Conservation (phyloP, 345 rosid species). For the Populus davidiana region DNA sequence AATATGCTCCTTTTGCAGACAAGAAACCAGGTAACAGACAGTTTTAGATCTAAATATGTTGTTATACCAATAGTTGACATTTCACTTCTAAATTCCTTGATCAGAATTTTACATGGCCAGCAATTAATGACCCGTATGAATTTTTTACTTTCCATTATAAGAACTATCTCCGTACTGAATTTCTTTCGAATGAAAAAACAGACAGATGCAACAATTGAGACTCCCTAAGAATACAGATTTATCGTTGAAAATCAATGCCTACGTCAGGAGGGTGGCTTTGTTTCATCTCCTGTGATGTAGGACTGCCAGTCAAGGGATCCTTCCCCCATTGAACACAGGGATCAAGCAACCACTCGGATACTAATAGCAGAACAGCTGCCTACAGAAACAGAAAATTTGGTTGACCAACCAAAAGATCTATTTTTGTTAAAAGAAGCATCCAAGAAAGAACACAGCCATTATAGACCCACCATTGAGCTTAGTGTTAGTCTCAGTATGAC, state of each 20-base stretch:
- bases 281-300: background rate
- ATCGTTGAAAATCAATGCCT: background rate
- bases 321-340: background rate
- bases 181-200: background rate
- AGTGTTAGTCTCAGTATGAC: background rate
- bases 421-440: slow-evolving; percentile 21
- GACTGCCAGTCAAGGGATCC: background rate
- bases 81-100: background rate
- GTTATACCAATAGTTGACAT: background rate
- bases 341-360: background rate
- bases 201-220: background rate
- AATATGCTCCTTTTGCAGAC: background rate
- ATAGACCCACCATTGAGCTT: slow-evolving; percentile 3
- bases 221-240: background rate
- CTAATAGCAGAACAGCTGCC: slow-evolving; percentile 7
- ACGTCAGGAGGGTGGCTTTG: background rate
- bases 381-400: slow-evolving; percentile 5
- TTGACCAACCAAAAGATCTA: slow-evolving; percentile 24
- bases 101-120: background rate
- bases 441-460: slow-evolving; percentile 12
- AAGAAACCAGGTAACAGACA: background rate
- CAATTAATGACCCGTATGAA: background rate
- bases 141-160: background rate
- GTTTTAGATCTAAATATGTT: background rate
- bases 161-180: background rate